Percentiles rank a stretch among this genome's conserved stretches.
Conservation (phyloP, 2,329 filamentous ascomycete genomes). For the Rhynchosporium graminicola region DNA sequence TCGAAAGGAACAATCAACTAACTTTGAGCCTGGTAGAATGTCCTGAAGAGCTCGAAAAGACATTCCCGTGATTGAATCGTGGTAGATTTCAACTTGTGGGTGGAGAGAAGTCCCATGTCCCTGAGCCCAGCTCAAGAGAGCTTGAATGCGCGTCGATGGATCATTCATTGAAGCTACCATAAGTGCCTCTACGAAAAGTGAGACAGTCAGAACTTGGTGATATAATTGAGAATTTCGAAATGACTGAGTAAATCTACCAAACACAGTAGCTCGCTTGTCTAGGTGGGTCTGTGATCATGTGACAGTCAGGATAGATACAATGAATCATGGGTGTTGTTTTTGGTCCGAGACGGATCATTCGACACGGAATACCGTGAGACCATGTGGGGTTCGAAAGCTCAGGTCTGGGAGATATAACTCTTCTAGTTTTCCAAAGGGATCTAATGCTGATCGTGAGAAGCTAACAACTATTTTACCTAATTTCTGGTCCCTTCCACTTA, state of each 20-base stretch:
- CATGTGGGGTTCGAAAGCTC: too few species aligned
- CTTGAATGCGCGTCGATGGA: background rate
- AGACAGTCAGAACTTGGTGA: background rate
- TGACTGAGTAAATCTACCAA: background rate
- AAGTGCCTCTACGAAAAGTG: background rate
- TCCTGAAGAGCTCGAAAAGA: slow-evolving; percentile 47
- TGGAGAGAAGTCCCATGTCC: slow-evolving; percentile 51
- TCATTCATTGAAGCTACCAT: background rate
- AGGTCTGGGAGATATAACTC: too few species aligned
- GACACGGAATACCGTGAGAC: too few species aligned
- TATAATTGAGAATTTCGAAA: background rate
- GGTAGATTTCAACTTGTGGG: slow-evolving; percentile 53
- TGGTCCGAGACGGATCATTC: too few species aligned
- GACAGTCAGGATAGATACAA: background rate
- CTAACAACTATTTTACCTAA: too few species aligned
- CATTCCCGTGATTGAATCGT: slow-evolving; percentile 52
- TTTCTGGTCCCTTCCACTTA: too few species aligned
- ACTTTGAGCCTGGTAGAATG: slow-evolving; percentile 33
- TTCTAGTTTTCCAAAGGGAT: too few species aligned
- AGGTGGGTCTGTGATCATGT: background rate
- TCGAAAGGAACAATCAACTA: slow-evolving; percentile 55
- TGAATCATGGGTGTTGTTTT: too few species aligned
- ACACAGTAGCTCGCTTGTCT: background rate
- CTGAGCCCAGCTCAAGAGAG: slow-evolving; percentile 48
- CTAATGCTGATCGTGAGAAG: too few species aligned